Evolutionary conservation across 139 green algal species (phyloP), one percentile per base, ranked within the genome.

Genomic region (Picochlorum sp.): DNA sequence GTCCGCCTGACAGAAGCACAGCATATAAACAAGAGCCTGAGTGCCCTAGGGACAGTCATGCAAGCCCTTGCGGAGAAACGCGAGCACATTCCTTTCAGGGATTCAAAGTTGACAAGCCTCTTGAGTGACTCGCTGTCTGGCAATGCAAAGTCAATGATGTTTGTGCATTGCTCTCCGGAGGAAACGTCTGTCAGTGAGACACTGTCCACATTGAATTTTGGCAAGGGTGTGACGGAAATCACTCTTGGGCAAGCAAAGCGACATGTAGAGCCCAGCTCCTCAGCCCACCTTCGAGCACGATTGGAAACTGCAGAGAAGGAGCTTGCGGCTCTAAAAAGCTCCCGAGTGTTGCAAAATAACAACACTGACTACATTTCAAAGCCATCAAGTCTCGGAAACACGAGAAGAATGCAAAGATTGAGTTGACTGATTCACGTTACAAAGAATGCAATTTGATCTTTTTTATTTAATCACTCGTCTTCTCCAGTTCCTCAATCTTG

Each of bases 91-190:
- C 90, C 90, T 41, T 96, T 88, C 77, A 80, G 89, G 30, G 87
- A 96, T 84, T 83, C 65, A 68, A 96, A 95, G 83, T 85, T 97
- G 10, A 97, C 90, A 11, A 80, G 90, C 75, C 74, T 97, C 60
- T 84, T 97, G 47, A 32, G 84, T 64, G 89, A 96, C 80, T 88
- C 77, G 56, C 72, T 96, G 60, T 80, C 72, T n/a, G 88, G 88
- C 6, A 69, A 90, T 45, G 87, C 85, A 66, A 90, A 94, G 76
- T 80, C 86, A 13, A 91, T 93, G 84, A 97, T 96, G 89, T 94
- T 96, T 73, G 85, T 96, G 70, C 90, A 96, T 69, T 71, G 95
- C 16, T 76, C 83, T 34, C 90, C 90, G 1, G 89, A 96, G 79
- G 76, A 72, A n/a, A 79, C 46, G 14, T 89, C 78, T 20, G 65